Base-by-base conservation (phyloP, 768 basidiomycete species). In the Pleurotus giganteus region DNA sequence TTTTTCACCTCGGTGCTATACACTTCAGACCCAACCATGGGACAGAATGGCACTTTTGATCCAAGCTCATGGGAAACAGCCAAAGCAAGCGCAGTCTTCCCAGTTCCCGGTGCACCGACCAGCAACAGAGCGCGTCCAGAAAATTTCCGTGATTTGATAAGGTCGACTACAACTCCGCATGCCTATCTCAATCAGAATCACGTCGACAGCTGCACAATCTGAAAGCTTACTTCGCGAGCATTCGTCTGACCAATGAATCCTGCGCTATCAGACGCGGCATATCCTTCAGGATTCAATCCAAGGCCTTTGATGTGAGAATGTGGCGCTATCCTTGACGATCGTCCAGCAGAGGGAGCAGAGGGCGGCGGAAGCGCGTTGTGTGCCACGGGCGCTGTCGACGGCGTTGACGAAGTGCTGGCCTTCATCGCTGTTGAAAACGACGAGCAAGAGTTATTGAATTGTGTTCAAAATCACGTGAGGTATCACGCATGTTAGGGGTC, bases 301-400 rank as follows among this genome's bases (percentile, higher is more conserved):
- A 98, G 86, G 5, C 94, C 95, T 74, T 94, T 96, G 69, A 98
- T 98, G 69, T 98, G 95, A 4, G 94, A 97, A 66, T 98, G 95
- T 2, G 93, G 86, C 1, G 91, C 90, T 42, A 94, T 91, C 32
- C 90, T 83, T 27, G 89, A 89, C 0, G 89, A 84, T 21, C 88
- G 80, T 11, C 79, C 78, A 1, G 84, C 80, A 11, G 84, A 78
- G 0, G 82, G 69, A 1, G 79, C 75, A 3, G 87, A 77, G 0
- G 88, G 88, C 0, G 87, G 87, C 0, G 88, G 81, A 2, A 88
- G 76, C 1, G 89, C 86, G 55, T 86, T 91, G 69, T 89, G 88
- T 4, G 84, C 80, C n/a, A 79, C 78, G 32, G 84, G 82, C 29
- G 78, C 70, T 27, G 81, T 74, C 5, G 75, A 71, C 27, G 82